Base-by-base conservation (phyloP, 2,329 filamentous ascomycete genomes). In the Sclerotinia subarctica region DNA sequence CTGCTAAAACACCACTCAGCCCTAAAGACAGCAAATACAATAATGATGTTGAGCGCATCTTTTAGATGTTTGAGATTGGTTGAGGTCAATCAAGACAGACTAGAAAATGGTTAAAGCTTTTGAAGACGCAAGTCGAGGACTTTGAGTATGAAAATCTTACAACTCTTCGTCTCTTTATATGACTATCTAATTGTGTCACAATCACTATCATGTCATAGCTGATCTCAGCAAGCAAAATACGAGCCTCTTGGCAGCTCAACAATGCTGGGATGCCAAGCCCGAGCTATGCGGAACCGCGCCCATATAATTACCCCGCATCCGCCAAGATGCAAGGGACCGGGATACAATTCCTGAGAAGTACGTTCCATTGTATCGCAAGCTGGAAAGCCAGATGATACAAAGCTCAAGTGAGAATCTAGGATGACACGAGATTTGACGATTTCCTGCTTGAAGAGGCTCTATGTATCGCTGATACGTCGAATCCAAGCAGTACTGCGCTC, bases 181-280 rank as follows among this genome's bases (percentile, higher is more conserved):
- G 26, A 29, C n/a, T 24, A 10, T 38, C 8, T 32, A 17, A 52
- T 10, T 11, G 32, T 60, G n/a, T 44, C 29, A 59, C 44, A 46
- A 58, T 29, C 38, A 42, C 4, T 21, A 24, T 64, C 35, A 64
- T 58, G 5, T 29, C 44, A 49, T 59, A 59, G 53, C 64, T 59
- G 26, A 58, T 66, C 26, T 66, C 64, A 66, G 64, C 53, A 44
- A 58, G 8, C 24, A 8, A 42, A 59, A 59, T 66, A 58, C 44
- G n/a, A 60, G 29, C 19, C n/a, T 52, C 64, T 66, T 66, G 64
- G 64, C 64, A 60, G 46, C 44, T 66, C 46, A 66, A 60, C 46
- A 49, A 49, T 60, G 44, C 44, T 52, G 19, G 49, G 42, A 52
- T 11, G 64, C 64, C 64, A 66, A 66, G 64, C 32, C 54, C n/a